Percentiles rank a stretch among this genome's conserved stretches.
These are phyloP conservation scores for Polygonum aviculare DNA, from an alignment of 148 eudicot genomes.

Conservation along the genomic window DNA sequence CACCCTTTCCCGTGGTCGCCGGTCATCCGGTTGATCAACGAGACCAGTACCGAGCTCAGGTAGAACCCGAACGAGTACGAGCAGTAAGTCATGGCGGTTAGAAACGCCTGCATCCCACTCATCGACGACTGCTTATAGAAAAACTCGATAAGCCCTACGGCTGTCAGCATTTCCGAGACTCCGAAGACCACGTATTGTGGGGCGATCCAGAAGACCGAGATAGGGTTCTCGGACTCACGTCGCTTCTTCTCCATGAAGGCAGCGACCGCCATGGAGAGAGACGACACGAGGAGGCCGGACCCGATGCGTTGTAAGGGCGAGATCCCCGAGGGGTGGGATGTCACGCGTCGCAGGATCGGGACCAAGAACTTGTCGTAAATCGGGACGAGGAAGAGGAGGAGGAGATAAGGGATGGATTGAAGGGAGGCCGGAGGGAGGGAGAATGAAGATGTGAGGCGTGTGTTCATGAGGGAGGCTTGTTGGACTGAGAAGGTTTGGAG, in stretches of 20 bases:
- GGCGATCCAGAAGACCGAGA: slow-evolving; percentile 66
- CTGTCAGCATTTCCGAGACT: slow-evolving; percentile 86
- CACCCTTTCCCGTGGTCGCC: slow-evolving; percentile 34
- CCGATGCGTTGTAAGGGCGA: slow-evolving; percentile 73
- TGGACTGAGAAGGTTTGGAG: slow-evolving; percentile 95
- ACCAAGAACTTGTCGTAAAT: slow-evolving; percentile 64
- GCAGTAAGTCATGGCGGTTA: slow-evolving; percentile 77
- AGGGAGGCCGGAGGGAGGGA: slow-evolving; percentile 88
- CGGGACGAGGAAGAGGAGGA: slow-evolving; percentile 77
- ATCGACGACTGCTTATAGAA: slow-evolving; percentile 65
- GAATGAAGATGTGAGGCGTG: slow-evolving; percentile 35
- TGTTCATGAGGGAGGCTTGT: slow-evolving; percentile 86
- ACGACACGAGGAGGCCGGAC: slow-evolving; percentile 56
- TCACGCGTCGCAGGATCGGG: slow-evolving; percentile 54
- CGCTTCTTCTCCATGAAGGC: slow-evolving; percentile 56
- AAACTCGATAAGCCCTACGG: slow-evolving; percentile 83
- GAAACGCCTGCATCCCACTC: slow-evolving; percentile 65
- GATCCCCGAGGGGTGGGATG: slow-evolving; percentile 62
- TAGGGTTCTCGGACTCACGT: slow-evolving; percentile 15
- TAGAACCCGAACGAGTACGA: slow-evolving; percentile 89
- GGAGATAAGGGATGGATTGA: slow-evolving; percentile 82
- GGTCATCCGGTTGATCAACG: slow-evolving; percentile 54
- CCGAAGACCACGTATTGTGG: slow-evolving; percentile 86
- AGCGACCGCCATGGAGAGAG: slow-evolving; percentile 76
- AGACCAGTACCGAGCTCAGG: slow-evolving; percentile 66